Conservation (phyloP, 2,329 filamentous ascomycete species). For the Paraphaeosphaeria sporulosa region DNA sequence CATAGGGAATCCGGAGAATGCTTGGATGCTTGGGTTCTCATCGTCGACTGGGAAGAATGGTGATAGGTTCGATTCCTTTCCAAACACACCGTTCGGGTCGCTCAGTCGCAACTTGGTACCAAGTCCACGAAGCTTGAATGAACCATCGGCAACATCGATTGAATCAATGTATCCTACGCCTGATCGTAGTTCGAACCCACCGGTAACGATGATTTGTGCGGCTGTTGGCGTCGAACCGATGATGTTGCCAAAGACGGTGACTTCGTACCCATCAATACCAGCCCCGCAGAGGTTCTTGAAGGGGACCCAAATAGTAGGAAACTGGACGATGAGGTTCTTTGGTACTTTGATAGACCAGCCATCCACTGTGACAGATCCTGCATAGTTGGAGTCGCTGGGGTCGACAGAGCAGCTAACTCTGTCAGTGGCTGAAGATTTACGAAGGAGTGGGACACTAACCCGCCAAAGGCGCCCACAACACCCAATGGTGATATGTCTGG, state of each 20-base stretch:
- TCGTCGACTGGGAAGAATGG: constrained; percentile 60
- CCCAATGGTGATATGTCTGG: constrained; percentile 34
- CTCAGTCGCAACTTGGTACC: constrained; percentile 52
- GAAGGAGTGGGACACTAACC: constrained; percentile 23
- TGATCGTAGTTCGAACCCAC: constrained; percentile 47
- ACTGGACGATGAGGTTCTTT: constrained; percentile 59
- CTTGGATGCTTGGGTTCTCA: constrained; percentile 56
- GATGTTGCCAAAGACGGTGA: constrained; percentile 50
- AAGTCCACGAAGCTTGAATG: constrained; percentile 44
- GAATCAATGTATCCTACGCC: constrained; percentile 48
- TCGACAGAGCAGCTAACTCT: constrained; percentile 24
- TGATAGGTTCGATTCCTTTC: constrained; percentile 24
- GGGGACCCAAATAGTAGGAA: constrained; percentile 57
- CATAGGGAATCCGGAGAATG: constrained; percentile 62
- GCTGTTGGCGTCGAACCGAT: constrained; percentile 49
- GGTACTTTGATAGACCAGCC: constrained; percentile 57
- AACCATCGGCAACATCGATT: constrained; percentile 42
- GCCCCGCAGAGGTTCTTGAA: constrained; percentile 44
- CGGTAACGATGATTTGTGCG: constrained; percentile 46
- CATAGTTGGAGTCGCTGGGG: constrained; percentile 51
- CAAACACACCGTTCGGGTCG: constrained; percentile 57
- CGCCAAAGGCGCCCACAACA: constrained; percentile 39
- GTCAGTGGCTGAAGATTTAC: background rate
- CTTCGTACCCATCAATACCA: constrained; percentile 31
- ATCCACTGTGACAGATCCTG: constrained; percentile 56